Evolutionary conservation across 495 filamentous ascomycete genomes (phyloP).

Genomic region (Penicillium turbatum): DNA sequence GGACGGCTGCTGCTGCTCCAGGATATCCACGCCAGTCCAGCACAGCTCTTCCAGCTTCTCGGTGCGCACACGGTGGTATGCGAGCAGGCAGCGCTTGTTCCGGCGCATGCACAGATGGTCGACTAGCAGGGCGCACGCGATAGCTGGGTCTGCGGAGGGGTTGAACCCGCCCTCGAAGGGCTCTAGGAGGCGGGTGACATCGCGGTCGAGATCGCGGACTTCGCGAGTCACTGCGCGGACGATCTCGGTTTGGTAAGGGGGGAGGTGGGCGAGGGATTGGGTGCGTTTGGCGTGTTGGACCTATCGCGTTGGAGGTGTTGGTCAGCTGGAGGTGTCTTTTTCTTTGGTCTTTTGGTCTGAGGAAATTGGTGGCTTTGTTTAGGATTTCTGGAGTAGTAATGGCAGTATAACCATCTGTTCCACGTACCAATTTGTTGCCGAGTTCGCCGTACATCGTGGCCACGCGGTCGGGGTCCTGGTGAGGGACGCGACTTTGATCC

Average conservation of each 20-base stretch:
- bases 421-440: constrained; percentile 73
- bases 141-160: constrained; percentile 75
- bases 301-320: constrained; percentile 39
- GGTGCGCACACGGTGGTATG: constrained; percentile 85
- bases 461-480: constrained; percentile 21
- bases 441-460: constrained; percentile 83
- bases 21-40: constrained; percentile 82
- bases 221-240: constrained; percentile 84
- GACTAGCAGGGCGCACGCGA: constrained; percentile 83
- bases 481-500: constrained; percentile 22
- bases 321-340: background rate
- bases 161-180: constrained; percentile 83
- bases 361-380: background rate
- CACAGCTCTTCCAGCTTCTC: constrained; percentile 93
- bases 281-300: constrained; percentile 97
- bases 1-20: constrained; percentile 52
- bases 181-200: constrained; percentile 73
- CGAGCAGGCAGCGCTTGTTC: constrained; percentile 93
- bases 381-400: background rate
- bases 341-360: background rate
- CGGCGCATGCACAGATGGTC: constrained; percentile 92
- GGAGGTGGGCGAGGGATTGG: constrained; percentile 79
- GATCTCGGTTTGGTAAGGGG: constrained; percentile 89
- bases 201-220: constrained; percentile 90
- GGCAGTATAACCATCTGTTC: background rate